Percentiles rank a stretch among this genome's conserved stretches.
Conservation (phyloP, 108 stramenopile genomes). For the Cylindrotheca fusiformis region DNA sequence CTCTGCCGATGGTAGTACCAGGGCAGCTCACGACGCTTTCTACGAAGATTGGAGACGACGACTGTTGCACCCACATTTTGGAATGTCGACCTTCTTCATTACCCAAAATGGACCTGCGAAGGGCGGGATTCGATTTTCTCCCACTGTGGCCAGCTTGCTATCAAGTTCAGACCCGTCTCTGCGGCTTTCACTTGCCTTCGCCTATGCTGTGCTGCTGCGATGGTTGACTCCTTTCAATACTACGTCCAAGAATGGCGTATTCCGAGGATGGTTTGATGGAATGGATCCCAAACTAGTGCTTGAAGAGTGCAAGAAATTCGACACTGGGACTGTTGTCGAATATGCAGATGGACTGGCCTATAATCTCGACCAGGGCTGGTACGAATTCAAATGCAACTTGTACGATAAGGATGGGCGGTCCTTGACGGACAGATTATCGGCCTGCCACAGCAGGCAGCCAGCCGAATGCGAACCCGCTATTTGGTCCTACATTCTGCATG, state of each 20-base stretch:
- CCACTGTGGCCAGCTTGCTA: slow-evolving; percentile 63
- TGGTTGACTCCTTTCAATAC: slow-evolving; percentile 62
- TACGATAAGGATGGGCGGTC: too few species aligned
- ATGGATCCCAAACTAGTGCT: not conserved
- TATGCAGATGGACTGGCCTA: slow-evolving; percentile 81
- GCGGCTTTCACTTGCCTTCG: slow-evolving; percentile 66
- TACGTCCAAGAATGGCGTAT: slow-evolving; percentile 45
- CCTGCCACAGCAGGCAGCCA: slow-evolving; percentile 33
- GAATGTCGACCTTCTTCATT: slow-evolving; percentile 87
- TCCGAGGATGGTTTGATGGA: slow-evolving; percentile 61
- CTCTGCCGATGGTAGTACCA: not conserved
- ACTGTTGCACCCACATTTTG: slow-evolving; percentile 80
- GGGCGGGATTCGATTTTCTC: slow-evolving; percentile 79
- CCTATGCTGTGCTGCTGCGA: slow-evolving; percentile 75
- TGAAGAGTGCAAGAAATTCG: too few species aligned
- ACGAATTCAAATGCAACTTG: slow-evolving; percentile 70
- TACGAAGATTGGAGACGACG: slow-evolving; percentile 83
- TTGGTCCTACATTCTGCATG: slow-evolving; percentile 36
- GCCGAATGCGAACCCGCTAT: slow-evolving; percentile 28
- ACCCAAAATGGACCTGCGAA: slow-evolving; percentile 90
- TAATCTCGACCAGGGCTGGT: slow-evolving; percentile 75
- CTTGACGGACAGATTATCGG: not conserved
- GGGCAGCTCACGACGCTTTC: slow-evolving; percentile 39
- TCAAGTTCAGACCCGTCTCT: not conserved
- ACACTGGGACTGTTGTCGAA: not conserved